Evolutionary conservation across 208 protist genomes (phyloP), one percentile per base, ranked within the genome.

Genomic region (Crithidia bombi): DNA sequence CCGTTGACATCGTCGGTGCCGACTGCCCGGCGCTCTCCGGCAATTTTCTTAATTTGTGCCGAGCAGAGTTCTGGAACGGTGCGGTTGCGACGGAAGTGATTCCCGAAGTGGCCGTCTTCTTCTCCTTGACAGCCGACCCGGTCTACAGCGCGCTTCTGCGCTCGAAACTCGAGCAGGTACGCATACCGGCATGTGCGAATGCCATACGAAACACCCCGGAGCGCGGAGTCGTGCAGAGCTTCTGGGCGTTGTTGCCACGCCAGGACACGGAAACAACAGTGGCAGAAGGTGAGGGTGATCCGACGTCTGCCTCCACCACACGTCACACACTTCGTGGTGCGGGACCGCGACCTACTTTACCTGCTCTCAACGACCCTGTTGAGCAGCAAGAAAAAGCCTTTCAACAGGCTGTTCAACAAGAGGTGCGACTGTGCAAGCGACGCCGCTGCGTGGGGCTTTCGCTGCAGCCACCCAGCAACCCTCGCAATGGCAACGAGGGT

Each of bases 21-120:
- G 87, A 95, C 66, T 86, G 78, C 50, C 85, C 90, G 1, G 64
- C 51, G 14, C 69, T 85, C 23, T 89, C 85, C 12, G 83, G 62
- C 19, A 79, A 91, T 50, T 76, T 93, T 23, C 35, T 87, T n/a
- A 93, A 90, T 47, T 72, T 95, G 9, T 85, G 79, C 59, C 85
- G 87, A 1, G 80, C 71, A 39, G 78, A 87, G 71, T 75, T 88
- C 30, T 95, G 81, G 64, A 83, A 89, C 44, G 87, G 90, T 17
- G 81, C 78, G 19, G 79, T 85, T n/a, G 87, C 81, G 2, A 85
- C 79, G 0, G 78, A 87, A 12, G 78, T 92, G 11, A 66, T 95
- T 5, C 85, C 87, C 0, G 90, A 90, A 5, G 79, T 81, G 32
- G 81, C 84, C 12, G 64, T 91, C 12, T 82, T 90, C 43, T 91